Conservation (phyloP, 805 yeast species). For the Alloascoidea hylecoeti region DNA sequence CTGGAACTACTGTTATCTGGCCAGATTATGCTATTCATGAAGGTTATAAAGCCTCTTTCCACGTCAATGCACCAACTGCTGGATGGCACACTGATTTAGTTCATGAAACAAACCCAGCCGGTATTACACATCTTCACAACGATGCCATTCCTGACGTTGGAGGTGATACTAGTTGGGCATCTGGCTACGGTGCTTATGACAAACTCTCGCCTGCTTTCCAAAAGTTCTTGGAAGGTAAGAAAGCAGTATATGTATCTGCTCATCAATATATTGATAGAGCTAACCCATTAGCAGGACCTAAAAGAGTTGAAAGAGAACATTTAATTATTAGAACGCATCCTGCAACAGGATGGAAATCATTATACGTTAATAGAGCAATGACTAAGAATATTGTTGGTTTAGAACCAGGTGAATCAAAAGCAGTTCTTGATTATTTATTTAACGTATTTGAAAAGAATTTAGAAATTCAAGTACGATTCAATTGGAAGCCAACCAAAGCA, state of each 20-base stretch:
- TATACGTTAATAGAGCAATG: slow-evolving; percentile 37
- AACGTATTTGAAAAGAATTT: slow-evolving; percentile 32
- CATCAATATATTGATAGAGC: slow-evolving; percentile 27
- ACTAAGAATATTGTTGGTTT: slow-evolving; percentile 38
- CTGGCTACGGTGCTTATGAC: slow-evolving; percentile 38
- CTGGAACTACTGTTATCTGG: slow-evolving; percentile 29
- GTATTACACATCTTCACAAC: slow-evolving; percentile 36
- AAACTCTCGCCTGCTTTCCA: slow-evolving; percentile 34
- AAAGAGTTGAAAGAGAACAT: slow-evolving; percentile 40
- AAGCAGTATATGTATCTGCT: slow-evolving; percentile 25
- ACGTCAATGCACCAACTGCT: slow-evolving; percentile 14
- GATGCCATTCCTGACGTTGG: slow-evolving; percentile 34
- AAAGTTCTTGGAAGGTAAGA: slow-evolving; percentile 27
- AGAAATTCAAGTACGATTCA: slow-evolving; percentile 41
- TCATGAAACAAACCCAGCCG: slow-evolving; percentile 44
- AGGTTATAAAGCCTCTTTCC: slow-evolving; percentile 9
- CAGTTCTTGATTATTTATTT: slow-evolving; percentile 32
- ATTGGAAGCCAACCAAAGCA: slow-evolving; percentile 27
- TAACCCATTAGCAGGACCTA: slow-evolving; percentile 31
- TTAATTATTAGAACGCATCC: slow-evolving; percentile 54
- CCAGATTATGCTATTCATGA: slow-evolving; percentile 19
- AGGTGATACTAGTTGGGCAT: slow-evolving; percentile 41
- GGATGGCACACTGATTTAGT: slow-evolving; percentile 41
- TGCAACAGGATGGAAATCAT: slow-evolving; percentile 46
- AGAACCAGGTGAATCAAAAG: slow-evolving; percentile 32